A percentile compares a stretch with the other conserved stretches of the same genome.
phyloP scores from a whole-genome alignment of 208 protist species.

The Angomonas deanei region DNA sequence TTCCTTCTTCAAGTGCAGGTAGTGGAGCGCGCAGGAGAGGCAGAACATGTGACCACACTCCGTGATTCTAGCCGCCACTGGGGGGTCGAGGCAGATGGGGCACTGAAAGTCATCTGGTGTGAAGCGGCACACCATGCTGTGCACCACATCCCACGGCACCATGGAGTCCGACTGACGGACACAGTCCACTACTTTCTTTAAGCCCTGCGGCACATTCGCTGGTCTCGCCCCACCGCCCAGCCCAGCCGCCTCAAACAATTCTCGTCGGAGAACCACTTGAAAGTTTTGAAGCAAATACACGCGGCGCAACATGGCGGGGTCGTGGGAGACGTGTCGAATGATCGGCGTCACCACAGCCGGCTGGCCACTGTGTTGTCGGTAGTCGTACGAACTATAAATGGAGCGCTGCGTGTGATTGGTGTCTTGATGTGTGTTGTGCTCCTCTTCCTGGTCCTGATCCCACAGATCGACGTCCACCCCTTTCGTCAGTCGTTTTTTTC shows the following conservation, averaged over 20 bases:
- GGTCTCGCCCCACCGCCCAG: not conserved
- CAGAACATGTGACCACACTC: constrained; percentile 85
- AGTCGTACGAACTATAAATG: not conserved
- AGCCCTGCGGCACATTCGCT: constrained; percentile 40
- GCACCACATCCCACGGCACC: constrained; percentile 73
- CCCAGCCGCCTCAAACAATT: constrained; percentile 20
- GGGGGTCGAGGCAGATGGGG: constrained; percentile 75
- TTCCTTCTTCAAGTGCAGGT: constrained; percentile 39
- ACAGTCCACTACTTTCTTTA: constrained; percentile 53
- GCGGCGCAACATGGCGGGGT: constrained; percentile 43
- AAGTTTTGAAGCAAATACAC: constrained; percentile 87
- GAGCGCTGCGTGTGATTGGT: not conserved
- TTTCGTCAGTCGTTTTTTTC: not conserved
- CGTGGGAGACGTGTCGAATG: constrained; percentile 21
- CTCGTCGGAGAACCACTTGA: constrained; percentile 79
- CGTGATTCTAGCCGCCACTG: constrained; percentile 69
- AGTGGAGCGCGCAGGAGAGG: constrained; percentile 69
- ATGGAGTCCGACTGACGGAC: constrained; percentile 43
- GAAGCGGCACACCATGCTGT: constrained; percentile 73
- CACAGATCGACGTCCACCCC: not conserved
- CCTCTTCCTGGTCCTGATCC: not conserved
- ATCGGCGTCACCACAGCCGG: not conserved
- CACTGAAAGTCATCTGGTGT: constrained; percentile 73
- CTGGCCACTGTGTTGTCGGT: not conserved
- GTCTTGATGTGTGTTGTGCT: not conserved